phyloP scores from a whole-genome alignment of 352 stramenopile species.

The Phytophthora idaei region DNA sequence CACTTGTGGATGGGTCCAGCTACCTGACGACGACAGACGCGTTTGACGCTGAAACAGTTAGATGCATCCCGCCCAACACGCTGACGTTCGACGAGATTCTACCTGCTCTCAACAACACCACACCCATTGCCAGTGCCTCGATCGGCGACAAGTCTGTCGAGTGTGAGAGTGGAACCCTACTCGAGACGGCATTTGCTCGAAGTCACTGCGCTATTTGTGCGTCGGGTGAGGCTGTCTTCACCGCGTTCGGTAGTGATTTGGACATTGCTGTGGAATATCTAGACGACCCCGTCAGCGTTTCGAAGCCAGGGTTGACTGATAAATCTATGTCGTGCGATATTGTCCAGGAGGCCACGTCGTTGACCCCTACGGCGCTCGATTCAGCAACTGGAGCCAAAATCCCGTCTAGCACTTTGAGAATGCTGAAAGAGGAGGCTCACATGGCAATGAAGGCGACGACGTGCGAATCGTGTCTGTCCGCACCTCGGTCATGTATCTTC shows the following conservation, averaged over 20 bases:
- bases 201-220: conserved; percentile 36
- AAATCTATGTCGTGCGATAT: conserved; percentile 6
- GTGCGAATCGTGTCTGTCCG: conserved; percentile 19
- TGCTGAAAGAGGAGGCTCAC: conserved; percentile 10
- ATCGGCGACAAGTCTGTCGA: conserved; percentile 21
- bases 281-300: conserved; percentile 10
- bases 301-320: conserved; percentile 8
- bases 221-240: conserved; percentile 27
- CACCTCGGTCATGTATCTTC: conserved; percentile 33
- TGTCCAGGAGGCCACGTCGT: conserved; percentile 1
- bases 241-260: conserved; percentile 37
- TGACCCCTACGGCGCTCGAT: conserved; percentile 24
- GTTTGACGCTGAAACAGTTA: conserved; percentile 5
- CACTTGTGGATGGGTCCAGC: conserved; percentile 23
- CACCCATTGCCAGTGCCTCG: conserved; percentile 22
- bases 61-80: conserved; percentile 22
- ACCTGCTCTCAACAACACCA: conserved; percentile 23
- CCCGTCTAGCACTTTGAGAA: conserved; percentile 12
- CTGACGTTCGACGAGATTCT: conserved; percentile 36
- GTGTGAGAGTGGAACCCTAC: conserved; percentile 36
- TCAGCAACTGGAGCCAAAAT: conserved; percentile 14
- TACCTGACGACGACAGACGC: conserved; percentile 23
- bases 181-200: conserved; percentile 37
- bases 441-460: conserved; percentile 5
- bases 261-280: conserved; percentile 37